Evolutionary conservation across 768 basidiomycete species (phyloP), one percentile per base, ranked within the genome.

Genomic region (Boletus tylopilopsis): DNA sequence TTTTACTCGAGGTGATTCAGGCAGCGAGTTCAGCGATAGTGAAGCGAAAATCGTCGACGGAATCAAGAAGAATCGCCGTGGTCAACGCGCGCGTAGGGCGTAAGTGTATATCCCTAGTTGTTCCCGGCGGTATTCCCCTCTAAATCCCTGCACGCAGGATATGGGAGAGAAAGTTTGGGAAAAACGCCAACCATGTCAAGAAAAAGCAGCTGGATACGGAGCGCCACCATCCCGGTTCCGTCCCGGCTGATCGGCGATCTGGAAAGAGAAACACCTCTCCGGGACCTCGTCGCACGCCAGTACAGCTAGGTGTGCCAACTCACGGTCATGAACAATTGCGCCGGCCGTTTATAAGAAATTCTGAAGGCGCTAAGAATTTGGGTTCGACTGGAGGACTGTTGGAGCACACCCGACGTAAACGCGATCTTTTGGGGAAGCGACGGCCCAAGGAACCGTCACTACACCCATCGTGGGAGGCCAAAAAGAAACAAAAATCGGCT

Each of bases 391-490:
- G 29, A 25, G 42, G 33, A 6, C 42, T 22, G 15, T 23, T 23
- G 47, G 35, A 19, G 19, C 29, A 10, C 11, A 32, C 27, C 18
- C 22, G 10, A 24, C 8, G 16, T 4, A 30, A 21, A 16, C 32
- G 24, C 13, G 36, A 35, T 41, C 15, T 34, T 29, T 36, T 49
- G 47, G 35, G 30, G 25, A 54, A 47, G 47, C 56, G 34, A 33
- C 52, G 25, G n/a, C n/a, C n/a, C n/a, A n/a, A n/a, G 7, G 51
- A 62, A 16, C 37, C 63, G 64, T 74, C 80, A 25, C 56, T 96
- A 47, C 96, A 99, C 69, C 95, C 96, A 2, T 95, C 92, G 13
- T 99, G 96, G 95, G 90, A 90, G 67, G 96, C 96, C 6, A 97
- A 94, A 71, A 78, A 77, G 68, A 84, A 81, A 66, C 67, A 85